Conservation (phyloP, 2,329 filamentous ascomycete genomes). For the Microsporum ferrugineum region DNA sequence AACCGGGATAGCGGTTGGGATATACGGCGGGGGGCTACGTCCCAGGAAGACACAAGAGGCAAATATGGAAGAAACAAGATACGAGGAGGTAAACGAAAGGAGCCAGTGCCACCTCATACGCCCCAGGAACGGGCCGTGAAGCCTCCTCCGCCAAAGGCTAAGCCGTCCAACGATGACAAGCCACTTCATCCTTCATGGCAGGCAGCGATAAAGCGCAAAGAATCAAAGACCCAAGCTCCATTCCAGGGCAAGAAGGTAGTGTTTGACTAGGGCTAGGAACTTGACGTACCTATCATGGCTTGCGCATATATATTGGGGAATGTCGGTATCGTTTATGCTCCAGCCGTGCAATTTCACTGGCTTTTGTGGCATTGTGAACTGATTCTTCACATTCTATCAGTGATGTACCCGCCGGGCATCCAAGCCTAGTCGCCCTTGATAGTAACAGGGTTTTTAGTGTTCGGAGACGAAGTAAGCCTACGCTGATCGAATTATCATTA, state of each 20-base stretch:
- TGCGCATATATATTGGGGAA: too few species aligned
- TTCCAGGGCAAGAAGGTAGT: slow-evolving; percentile 52
- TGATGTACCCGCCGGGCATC: not conserved
- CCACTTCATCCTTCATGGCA: slow-evolving; percentile 55
- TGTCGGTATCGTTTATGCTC: too few species aligned
- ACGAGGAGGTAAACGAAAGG: not conserved
- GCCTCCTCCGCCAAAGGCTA: not conserved
- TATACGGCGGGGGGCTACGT: slow-evolving; percentile 44
- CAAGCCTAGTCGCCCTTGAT: not conserved
- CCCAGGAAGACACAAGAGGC: slow-evolving; percentile 17
- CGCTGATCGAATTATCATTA: not conserved
- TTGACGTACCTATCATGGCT: not conserved
- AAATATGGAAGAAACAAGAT: slow-evolving; percentile 15
- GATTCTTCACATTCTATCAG: not conserved
- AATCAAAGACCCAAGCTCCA: slow-evolving; percentile 35
- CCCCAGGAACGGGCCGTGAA: not conserved
- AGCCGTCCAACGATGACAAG: slow-evolving; percentile 23
- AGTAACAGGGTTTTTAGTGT: not conserved
- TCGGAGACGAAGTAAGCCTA: not conserved
- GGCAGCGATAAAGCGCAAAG: slow-evolving; percentile 50
- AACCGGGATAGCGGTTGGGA: slow-evolving; percentile 47
- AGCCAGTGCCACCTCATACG: not conserved
- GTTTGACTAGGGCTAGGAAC: slow-evolving; percentile 41
- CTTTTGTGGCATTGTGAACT: too few species aligned
- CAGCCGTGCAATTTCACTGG: too few species aligned